Base-by-base conservation (phyloP, 257 asterid species). In the Fraxinus anomala region DNA sequence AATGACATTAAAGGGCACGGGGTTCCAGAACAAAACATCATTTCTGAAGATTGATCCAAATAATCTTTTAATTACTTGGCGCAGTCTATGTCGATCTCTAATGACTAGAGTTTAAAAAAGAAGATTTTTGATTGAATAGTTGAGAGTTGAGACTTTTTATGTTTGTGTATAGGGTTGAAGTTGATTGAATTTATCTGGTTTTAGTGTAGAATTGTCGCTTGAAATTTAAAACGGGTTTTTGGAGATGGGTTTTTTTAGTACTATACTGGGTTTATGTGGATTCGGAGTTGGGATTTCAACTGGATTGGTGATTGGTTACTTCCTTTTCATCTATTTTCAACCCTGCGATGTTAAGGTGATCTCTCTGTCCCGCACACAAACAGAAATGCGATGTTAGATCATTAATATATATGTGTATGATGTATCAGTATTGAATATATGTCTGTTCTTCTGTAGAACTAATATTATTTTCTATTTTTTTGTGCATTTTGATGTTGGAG, bases 291-390 rank as follows among this genome's bases (percentile, higher is more conserved):
- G 82, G 72, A 28, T 77, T 69, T 71, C 93, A 40, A 65, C 87
- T 86, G 93, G 96, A 3, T 24, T 89, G 73, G 77, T 80, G 68
- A 74, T 85, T 70, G 96, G 96, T 11, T 90, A 90, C 80, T 87
- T 72, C 82, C 67, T 90, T 79, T 90, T 90, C 82, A 12, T 47
- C 73, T 76, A 37, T 74, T 80, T 80, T 44, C 83, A 76, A 39
- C 63, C 74, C 28, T 31, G 14, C 56, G 77, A 75, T 75, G 83
- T 80, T 66, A 80, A 80, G 83, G 83, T 76, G 39, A 73, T 16
- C 13, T 54, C 14, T 70, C 61, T 72, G 4, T 47, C 1, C 26
- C 28, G 10, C 73, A 47, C 79, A 5, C 74, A 23, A 63, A 2
- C 3, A 23, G 68, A 31, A 63, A 24, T 13, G 17, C 68, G 33